These are phyloP conservation scores for Penicillium sp. DNA, from an alignment of 2,329 filamentous ascomycete species.

Conservation along the genomic window DNA sequence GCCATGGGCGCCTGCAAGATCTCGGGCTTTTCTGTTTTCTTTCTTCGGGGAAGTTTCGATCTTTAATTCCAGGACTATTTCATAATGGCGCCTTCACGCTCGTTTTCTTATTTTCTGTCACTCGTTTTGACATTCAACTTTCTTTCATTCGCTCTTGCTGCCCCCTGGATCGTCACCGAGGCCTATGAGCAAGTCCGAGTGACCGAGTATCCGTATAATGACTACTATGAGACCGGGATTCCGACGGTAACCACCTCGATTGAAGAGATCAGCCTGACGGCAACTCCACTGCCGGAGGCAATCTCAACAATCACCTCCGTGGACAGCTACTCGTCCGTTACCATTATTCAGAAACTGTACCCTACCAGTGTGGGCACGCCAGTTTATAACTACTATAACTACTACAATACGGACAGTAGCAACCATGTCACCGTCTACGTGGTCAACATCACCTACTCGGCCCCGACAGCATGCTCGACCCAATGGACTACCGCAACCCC, in stretches of 20 bases:
- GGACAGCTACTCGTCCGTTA: conserved; percentile 15
- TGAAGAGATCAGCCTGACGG: conserved; percentile 23
- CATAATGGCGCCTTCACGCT: conserved; percentile 25
- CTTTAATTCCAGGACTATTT: background rate
- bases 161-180: conserved; percentile 34
- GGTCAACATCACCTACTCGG: conserved; percentile 29
- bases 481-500: conserved; percentile 28
- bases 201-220: conserved; percentile 7
- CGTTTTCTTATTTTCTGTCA: conserved; percentile 23
- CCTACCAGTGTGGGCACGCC: conserved; percentile 24
- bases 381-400: background rate
- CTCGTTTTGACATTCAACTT: conserved; percentile 16
- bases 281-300: conserved; percentile 22
- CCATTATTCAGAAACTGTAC: conserved; percentile 29
- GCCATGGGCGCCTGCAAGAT: background rate
- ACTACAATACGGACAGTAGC: conserved; percentile 1
- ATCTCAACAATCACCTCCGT: conserved; percentile 27
- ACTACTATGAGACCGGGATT: conserved; percentile 7
- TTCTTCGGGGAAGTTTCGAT: background rate
- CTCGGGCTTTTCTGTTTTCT: background rate
- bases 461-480: conserved; percentile 29
- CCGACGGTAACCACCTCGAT: conserved; percentile 13
- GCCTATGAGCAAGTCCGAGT: conserved; percentile 21
- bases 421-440: conserved; percentile 22
- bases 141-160: conserved; percentile 21